Evolutionary conservation across 768 basidiomycete species (phyloP).

Genomic region (Lentinula sp.): DNA sequence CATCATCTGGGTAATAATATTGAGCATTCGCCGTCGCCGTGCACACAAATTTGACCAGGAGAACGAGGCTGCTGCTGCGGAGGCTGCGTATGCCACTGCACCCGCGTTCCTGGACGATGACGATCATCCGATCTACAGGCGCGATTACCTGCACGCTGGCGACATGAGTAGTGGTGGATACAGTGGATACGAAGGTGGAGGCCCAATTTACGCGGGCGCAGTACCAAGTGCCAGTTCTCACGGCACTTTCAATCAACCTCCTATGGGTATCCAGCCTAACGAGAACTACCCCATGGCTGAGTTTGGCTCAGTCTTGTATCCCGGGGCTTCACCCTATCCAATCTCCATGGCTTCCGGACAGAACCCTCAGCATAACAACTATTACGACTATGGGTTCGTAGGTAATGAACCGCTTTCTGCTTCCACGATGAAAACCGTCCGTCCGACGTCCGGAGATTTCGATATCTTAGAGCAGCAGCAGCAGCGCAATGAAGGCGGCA

Average conservation of each 20-base stretch:
- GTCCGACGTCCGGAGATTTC: not conserved
- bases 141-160: not conserved
- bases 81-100: not conserved
- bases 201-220: not conserved
- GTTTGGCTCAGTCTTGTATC: not conserved
- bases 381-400: not conserved
- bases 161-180: not conserved
- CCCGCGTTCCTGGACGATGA: conserved; percentile 1
- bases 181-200: not conserved
- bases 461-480: not conserved
- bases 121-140: not conserved
- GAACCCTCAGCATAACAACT: not conserved
- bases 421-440: not conserved
- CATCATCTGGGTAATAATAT: conserved; percentile 12
- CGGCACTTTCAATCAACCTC: not conserved
- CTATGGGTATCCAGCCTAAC: not conserved
- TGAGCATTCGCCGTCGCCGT: not conserved
- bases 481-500: not conserved
- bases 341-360: not conserved
- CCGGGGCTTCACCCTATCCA: not conserved
- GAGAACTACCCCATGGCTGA: conserved; percentile 3
- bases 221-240: conserved; percentile 1
- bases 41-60: not conserved
- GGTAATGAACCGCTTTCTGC: not conserved
- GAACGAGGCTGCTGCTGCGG: not conserved